These are phyloP conservation scores for Ceratocystis variospora DNA, from an alignment of 2,329 filamentous ascomycete species.

Conservation along the genomic window DNA sequence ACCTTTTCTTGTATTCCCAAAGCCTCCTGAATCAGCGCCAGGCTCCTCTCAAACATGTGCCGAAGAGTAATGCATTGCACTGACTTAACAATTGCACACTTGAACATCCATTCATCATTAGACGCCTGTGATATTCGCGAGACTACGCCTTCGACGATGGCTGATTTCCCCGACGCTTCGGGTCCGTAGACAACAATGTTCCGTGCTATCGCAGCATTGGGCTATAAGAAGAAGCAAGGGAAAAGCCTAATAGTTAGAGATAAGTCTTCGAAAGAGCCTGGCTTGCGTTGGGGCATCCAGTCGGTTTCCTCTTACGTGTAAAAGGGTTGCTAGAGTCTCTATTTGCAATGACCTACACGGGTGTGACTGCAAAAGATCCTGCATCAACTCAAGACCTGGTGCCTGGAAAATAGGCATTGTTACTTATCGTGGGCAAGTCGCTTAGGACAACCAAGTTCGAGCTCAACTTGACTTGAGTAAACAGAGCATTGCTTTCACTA, in stretches of 20 bases:
- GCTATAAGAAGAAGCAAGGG: constrained; percentile 30
- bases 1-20: constrained; percentile 21
- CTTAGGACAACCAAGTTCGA: neutral
- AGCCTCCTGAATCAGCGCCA: constrained; percentile 38
- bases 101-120: constrained; percentile 12
- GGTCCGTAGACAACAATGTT: constrained; percentile 73
- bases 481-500: neutral
- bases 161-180: constrained; percentile 75
- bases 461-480: neutral
- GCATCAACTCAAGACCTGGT: constrained; percentile 38
- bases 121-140: constrained; percentile 4
- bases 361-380: constrained; percentile 35
- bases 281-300: too few relatives aligned
- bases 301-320: constrained; percentile 31
- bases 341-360: constrained; percentile 48
- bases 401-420: constrained; percentile 33
- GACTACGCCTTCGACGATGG: constrained; percentile 38
- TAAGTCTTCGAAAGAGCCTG: constrained; percentile 19
- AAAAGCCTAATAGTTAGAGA: neutral
- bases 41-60: constrained; percentile 42
- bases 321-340: constrained; percentile 41
- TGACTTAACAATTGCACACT: constrained; percentile 14
- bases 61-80: constrained; percentile 20
- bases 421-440: neutral
- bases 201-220: constrained; percentile 52